phyloP scores from a whole-genome alignment of 306 rosid genomes.

The Coriaria nepalensis region DNA sequence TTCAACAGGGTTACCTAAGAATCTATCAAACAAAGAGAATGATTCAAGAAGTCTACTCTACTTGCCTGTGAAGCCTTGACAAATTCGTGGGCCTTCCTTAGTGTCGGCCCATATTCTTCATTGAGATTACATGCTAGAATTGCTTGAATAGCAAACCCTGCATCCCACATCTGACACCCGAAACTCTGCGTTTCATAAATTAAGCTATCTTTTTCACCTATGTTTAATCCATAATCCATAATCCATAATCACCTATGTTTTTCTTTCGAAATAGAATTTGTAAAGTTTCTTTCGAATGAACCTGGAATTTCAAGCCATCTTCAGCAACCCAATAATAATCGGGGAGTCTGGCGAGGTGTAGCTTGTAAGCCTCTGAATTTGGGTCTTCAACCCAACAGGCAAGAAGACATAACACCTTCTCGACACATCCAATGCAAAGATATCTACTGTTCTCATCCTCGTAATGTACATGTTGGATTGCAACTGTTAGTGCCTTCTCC shows the following conservation, averaged over 20 bases:
- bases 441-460: constrained; percentile 56
- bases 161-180: constrained; percentile 80
- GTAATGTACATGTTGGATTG: constrained; percentile 53
- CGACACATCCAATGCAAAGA: constrained; percentile 56
- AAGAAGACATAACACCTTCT: constrained; percentile 30
- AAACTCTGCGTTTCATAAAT: too few species aligned
- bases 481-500: constrained; percentile 34
- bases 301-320: constrained; percentile 95
- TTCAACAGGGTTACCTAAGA: neutral
- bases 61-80: constrained; percentile 43
- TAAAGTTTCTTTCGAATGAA: neutral
- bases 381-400: constrained; percentile 75
- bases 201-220: constrained; percentile 40
- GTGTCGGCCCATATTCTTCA: constrained; percentile 39
- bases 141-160: constrained; percentile 53
- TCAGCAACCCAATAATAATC: constrained; percentile 82
- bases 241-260: too few species aligned
- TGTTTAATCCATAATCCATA: neutral
- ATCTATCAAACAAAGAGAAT: neutral
- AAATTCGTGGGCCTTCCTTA: constrained; percentile 45
- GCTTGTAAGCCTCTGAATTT: constrained; percentile 41
- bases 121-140: constrained; percentile 36
- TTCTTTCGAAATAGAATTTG: too few species aligned
- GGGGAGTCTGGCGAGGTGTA: constrained; percentile 63
- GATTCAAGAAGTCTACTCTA: neutral